Evolutionary conservation across 2,329 filamentous ascomycete genomes (phyloP).

Genomic region (Exophiala sp.): DNA sequence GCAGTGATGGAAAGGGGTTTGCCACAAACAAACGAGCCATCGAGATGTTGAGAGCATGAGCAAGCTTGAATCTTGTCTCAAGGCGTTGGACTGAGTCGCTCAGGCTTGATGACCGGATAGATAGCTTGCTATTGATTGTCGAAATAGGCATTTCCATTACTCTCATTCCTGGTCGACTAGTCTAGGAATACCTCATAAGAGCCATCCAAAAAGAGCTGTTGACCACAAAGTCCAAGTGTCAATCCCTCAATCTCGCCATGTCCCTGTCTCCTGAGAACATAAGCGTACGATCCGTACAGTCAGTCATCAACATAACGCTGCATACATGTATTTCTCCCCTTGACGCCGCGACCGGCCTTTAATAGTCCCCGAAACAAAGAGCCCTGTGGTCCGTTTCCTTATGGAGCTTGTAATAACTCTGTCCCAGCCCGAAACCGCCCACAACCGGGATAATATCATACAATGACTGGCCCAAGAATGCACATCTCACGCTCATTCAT

Average conservation of each 20-base stretch:
- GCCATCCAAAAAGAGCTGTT: no score
- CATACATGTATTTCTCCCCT: neutral
- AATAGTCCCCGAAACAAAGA: neutral
- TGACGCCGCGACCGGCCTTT: neutral
- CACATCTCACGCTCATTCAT: constrained; percentile 37
- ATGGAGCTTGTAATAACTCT: neutral
- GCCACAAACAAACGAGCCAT: neutral
- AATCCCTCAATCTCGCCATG: no score
- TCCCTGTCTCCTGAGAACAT: no score
- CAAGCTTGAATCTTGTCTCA: neutral
- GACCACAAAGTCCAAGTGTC: no score
- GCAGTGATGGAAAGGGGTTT: neutral
- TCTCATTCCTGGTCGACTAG: no score
- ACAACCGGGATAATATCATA: neutral
- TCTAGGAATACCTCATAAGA: no score
- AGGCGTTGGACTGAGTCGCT: no score
- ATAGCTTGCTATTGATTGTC: no score
- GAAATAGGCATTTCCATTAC: no score
- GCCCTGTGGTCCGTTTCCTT: neutral
- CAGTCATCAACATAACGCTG: neutral
- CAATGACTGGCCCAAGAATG: neutral
- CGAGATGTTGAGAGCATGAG: neutral
- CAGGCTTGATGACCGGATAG: no score
- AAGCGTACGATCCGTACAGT: no score
- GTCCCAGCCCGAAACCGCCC: no score